Base-by-base conservation (phyloP, 257 asterid genomes). In the Penstemon davidsonii region DNA sequence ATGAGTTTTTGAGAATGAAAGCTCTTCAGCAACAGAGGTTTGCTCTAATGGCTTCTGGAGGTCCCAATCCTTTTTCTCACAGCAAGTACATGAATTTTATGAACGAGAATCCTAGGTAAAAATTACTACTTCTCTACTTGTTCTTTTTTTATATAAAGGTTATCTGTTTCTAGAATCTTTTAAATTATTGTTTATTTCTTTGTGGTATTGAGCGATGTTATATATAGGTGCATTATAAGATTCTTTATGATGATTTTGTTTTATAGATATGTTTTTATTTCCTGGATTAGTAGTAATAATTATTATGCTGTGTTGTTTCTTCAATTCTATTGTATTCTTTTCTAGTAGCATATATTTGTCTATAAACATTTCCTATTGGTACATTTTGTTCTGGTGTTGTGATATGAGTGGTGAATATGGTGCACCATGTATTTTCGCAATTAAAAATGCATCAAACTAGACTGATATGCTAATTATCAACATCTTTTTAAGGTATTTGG, bases 21-120 rank as follows among this genome's bases (percentile, higher is more conserved):
- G 89, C 95, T 6, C 74, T 91, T 51, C 97, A 92, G 76, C 96
- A 88, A 68, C 96, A 83, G 79, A 87, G 95, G 73, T 62, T 88
- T 36, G 88, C 90, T 5, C 73, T 87, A 51, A 80, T 87, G 85
- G 91, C 94, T 36, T 73, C 86, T 51, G 78, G 84, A 12, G 78
- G 78, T 74, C 87, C 82, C 58, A 78, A 84, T 15, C 81, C 90
- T 38, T 79, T 82, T 74, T 62, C 78, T 65, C 76, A 72, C 76
- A 83, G 60, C 80, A 86, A 85, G 66, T 69, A 80, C 76, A 74
- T 73, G 76, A 70, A 59, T 66, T 73, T 82, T 74, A 44, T 82
- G 72, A 78, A 76, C 64, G 89, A 84, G 7, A 84, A 83, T 56
- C 90, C 69, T 58, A 88, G 94, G 97, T 90, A 62, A 43, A 46